phyloP scores from a whole-genome alignment of 2,329 filamentous ascomycete genomes.

The Xenoacremonium recifei region DNA sequence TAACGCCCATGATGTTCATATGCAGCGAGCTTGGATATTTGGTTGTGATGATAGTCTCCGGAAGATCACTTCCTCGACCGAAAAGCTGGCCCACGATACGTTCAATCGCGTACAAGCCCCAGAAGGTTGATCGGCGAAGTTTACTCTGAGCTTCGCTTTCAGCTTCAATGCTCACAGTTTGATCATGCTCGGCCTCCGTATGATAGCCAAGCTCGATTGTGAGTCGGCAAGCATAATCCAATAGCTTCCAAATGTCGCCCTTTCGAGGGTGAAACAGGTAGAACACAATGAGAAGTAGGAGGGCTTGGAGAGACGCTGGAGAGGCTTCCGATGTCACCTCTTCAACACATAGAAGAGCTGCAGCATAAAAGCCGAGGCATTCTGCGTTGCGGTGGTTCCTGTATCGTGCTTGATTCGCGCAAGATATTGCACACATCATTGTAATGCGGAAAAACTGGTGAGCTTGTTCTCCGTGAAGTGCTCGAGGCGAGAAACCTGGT shows the following conservation, averaged over 20 bases:
- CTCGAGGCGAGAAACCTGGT: neutral
- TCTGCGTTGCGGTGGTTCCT: neutral
- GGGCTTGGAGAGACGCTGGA: neutral
- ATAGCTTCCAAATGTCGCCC: neutral
- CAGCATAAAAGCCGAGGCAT: neutral
- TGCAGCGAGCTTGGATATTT: neutral
- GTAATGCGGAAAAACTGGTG: slow-evolving; percentile 5
- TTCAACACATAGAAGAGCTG: neutral
- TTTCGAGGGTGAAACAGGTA: neutral
- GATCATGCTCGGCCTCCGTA: neutral
- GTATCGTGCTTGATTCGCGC: slow-evolving; percentile 4
- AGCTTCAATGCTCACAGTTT: neutral
- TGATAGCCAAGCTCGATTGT: neutral
- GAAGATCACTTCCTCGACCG: neutral
- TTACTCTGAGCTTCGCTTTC: neutral
- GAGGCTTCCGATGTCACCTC: neutral
- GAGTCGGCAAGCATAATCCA: neutral
- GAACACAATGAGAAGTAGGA: neutral
- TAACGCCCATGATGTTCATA: neutral
- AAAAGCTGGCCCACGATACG: neutral
- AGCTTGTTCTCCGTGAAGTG: slow-evolving; percentile 1
- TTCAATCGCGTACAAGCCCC: neutral
- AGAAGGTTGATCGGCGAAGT: neutral
- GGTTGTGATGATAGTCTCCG: neutral
- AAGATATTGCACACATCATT: slow-evolving; percentile 8